Base-by-base conservation (phyloP, 306 rosid genomes). In the Cicer judaicum region DNA sequence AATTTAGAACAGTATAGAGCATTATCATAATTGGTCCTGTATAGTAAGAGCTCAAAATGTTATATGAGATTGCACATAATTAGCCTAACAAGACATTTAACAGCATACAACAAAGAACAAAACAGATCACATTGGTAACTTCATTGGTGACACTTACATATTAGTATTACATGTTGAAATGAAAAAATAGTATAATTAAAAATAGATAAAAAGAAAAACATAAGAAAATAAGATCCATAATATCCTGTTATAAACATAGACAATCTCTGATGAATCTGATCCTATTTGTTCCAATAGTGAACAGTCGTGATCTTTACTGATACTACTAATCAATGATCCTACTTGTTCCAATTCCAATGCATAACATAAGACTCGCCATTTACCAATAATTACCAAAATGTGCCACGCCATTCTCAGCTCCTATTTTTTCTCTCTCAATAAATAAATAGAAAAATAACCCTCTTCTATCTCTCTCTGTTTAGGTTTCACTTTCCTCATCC, bases 361-460 rank as follows among this genome's bases (percentile, higher is more conserved):
- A 71, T 90, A 77, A 63, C 78, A 79, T 62, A 67, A 79, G 87
- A 80, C 89, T 78, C 55, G 24, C 2, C 7, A 29, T 21, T 75
- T 34, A 10, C n/a, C n/a, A 34, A 38, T 85, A 86, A 85, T 89
- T 91, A 91, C 97, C 39, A 18, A 57, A 77, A 73, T 48, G 16
- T 87, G 89, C 93, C 96, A 84, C 72, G 36, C 67, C 54, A 44
- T 43, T 21, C 5, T 40, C 9, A 8, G 9, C 4, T 55, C 9
- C 5, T 62, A 1, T 38, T 41, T 14, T 53, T 65, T 46, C 24
- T 56, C 16, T 48, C 70, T 72, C 52, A 76, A 61, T 75, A 76
- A 67, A 76, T 76, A 53, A 8, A 48, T 18, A 74, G 18, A 73
- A 70, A 68, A 78, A 68, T 70, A 75, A 68, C 10, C 78, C 74